Evolutionary conservation across 192 early-diverging fungal genomes (phyloP).

Genomic region (Phycomyces blakesleeanus): DNA sequence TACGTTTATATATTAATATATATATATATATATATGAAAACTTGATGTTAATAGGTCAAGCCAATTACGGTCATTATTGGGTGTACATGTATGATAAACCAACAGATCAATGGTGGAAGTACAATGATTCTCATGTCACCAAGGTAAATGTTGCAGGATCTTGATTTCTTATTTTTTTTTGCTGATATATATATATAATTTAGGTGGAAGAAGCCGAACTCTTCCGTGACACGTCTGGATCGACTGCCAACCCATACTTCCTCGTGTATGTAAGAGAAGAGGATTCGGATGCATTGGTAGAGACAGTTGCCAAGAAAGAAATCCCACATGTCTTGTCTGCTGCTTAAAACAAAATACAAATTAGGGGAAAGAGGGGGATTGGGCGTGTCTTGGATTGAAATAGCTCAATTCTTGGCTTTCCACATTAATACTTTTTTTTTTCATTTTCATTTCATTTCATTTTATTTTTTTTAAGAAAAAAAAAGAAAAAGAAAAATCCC

Average conservation of each 20-base stretch:
- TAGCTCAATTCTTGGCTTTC: neutral
- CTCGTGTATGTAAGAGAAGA: slow-evolving; percentile 57
- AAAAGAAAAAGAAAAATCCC: neutral
- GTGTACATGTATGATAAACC: slow-evolving; percentile 63
- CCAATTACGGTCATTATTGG: slow-evolving; percentile 79
- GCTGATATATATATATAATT: too few relatives aligned
- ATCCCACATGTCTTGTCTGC: too few relatives aligned
- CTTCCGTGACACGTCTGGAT: slow-evolving; percentile 47
- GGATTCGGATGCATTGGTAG: slow-evolving; percentile 3
- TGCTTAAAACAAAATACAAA: too few relatives aligned
- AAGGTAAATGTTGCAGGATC: slow-evolving; percentile 35
- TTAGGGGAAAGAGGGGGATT: neutral
- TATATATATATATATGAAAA: too few relatives aligned
- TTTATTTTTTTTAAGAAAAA: slow-evolving; percentile 1
- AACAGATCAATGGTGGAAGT: slow-evolving; percentile 63
- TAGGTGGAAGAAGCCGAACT: slow-evolving; percentile 53
- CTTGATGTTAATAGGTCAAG: slow-evolving; percentile 30
- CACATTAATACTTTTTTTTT: neutral
- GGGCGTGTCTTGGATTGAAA: neutral
- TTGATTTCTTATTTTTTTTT: too few relatives aligned
- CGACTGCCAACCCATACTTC: slow-evolving; percentile 67
- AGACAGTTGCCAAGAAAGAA: slow-evolving; percentile 16
- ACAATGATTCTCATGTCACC: slow-evolving; percentile 67
- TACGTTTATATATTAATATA: too few relatives aligned
- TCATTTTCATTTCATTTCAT: neutral